Percentiles rank a stretch among this genome's conserved stretches.
Evolutionary conservation across 345 rosid species (phyloP).

Genomic region (Pistacia vera): DNA sequence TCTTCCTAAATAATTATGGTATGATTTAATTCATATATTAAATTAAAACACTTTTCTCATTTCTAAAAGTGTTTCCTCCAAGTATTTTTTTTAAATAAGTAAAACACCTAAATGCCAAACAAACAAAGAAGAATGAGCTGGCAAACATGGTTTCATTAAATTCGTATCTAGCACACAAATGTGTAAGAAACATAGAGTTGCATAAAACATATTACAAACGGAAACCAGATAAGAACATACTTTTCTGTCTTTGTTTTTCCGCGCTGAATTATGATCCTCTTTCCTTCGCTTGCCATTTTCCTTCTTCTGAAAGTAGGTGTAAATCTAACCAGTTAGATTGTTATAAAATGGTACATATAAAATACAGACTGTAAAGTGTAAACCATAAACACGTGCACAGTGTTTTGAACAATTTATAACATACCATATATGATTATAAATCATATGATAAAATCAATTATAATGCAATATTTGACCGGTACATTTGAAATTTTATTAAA

Average conservation of each 20-base stretch:
- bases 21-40: not conserved
- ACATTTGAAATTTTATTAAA: not conserved
- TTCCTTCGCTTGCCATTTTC: conserved; percentile 82
- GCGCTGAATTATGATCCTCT: conserved; percentile 67
- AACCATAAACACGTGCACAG: not conserved
- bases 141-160: not conserved
- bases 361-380: not conserved
- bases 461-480: not conserved
- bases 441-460: not conserved
- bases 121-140: not conserved
- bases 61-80: not conserved
- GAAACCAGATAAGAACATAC: conserved; percentile 34
- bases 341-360: not conserved
- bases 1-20: not conserved
- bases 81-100: no score
- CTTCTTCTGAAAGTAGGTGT: conserved; percentile 58
- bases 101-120: not conserved
- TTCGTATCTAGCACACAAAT: not conserved
- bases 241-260: conserved; percentile 83
- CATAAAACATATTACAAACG: not conserved
- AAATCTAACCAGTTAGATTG: conserved; percentile 11
- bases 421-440: not conserved
- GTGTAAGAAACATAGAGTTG: not conserved
- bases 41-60: not conserved
- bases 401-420: not conserved